Base-by-base conservation (phyloP, 768 basidiomycete species). In the Cyathus striatus region DNA sequence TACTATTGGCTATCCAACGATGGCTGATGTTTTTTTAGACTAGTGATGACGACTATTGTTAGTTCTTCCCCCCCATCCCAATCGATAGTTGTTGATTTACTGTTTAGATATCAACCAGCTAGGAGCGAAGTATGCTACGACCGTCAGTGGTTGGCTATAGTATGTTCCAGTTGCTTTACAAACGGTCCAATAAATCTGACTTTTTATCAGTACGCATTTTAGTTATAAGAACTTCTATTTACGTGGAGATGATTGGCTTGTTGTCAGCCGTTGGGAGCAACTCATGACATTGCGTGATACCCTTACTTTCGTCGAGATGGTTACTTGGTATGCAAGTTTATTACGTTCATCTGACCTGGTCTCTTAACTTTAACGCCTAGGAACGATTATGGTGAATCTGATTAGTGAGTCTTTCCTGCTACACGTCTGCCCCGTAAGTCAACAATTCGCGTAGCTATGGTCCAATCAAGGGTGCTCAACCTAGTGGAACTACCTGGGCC, bases 381-480 rank as follows among this genome's bases (percentile, higher is more conserved):
- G 73, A 90, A 90, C 62, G 83, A 88, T 56, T 88, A 71, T 49
- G 85, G 85, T 49, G 87, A 90, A 64, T 83, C 83, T 1, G 76
- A 81, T 53, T 87, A 90, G 73, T 75, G 52, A 38, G 68, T 51
- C 14, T 23, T 9, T 33, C 21, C n/a, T n/a, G n/a, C n/a, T n/a
- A n/a, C n/a, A n/a, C n/a, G n/a, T n/a, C n/a, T n/a, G n/a, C n/a
- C n/a, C n/a, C n/a, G n/a, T n/a, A n/a, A n/a, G n/a, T n/a, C 16
- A 40, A 20, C 18, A 25, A 10, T 6, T 22, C 23, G 32, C 22
- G 9, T 43, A 76, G 73, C 62, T 68, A 69, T 52, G 81, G 83
- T 9, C 80, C 84, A 3, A 66, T 84, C 52, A 75, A 76, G 38
- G 76, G 69, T 3, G 62, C 60, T 10, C 68, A 69, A 48, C 73